Evolutionary conservation across 495 filamentous ascomycete species (phyloP).

Genomic region (Aspergillus cavernicola): DNA sequence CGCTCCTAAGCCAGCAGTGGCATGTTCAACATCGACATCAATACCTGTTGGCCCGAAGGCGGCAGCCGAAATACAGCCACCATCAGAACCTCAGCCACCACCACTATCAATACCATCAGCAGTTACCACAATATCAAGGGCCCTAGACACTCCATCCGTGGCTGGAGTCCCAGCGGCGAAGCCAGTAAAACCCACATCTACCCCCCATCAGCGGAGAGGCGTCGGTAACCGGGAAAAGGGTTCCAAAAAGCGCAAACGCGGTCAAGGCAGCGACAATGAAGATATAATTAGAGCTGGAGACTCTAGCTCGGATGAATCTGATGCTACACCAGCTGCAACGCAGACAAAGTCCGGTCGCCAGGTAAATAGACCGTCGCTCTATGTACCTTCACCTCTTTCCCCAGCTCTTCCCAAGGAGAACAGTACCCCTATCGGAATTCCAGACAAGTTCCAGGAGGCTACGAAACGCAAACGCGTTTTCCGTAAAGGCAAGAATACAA

Average conservation of each 20-base stretch:
- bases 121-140: background rate
- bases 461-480: constrained; percentile 42
- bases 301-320: constrained; percentile 45
- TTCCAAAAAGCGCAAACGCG: constrained; percentile 48
- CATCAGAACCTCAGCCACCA: background rate
- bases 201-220: constrained; percentile 12
- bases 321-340: constrained; percentile 53
- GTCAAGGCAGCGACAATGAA: constrained; percentile 36
- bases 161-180: constrained; percentile 1
- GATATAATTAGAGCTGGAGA: constrained; percentile 44
- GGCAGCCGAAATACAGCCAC: background rate
- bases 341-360: constrained; percentile 82
- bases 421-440: constrained; percentile 32
- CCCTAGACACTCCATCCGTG: background rate
- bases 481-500: constrained; percentile 40
- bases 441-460: constrained; percentile 32
- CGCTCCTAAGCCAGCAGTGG: constrained; percentile 16
- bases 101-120: background rate
- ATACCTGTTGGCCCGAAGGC: background rate
- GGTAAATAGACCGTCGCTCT: constrained; percentile 65
- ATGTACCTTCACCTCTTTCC: constrained; percentile 58
- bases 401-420: constrained; percentile 21
- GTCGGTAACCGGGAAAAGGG: constrained; percentile 15
- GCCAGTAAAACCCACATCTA: constrained; percentile 8
- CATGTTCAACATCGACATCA: background rate